phyloP scores from a whole-genome alignment of 2,329 filamentous ascomycete species.

The Scedosporium minutisporum region DNA sequence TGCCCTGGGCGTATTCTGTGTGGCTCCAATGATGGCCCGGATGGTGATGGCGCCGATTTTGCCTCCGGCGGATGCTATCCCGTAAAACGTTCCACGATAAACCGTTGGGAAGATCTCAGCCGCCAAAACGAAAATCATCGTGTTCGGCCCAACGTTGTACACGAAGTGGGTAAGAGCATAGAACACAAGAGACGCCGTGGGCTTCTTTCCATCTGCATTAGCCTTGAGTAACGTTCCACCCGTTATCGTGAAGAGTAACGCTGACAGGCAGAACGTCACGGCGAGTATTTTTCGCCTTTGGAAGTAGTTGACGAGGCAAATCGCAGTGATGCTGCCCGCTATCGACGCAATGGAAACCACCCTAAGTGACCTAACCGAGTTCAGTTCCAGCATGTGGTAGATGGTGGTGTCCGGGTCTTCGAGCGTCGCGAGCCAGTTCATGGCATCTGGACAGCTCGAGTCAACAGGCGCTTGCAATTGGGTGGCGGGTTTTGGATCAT shows the following conservation, averaged over 20 bases:
- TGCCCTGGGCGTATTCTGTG: background rate
- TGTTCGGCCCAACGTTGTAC: constrained; percentile 20
- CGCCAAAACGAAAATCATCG: constrained; percentile 19
- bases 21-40: constrained; percentile 8
- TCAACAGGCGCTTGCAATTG: background rate
- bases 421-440: constrained; percentile 8
- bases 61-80: constrained; percentile 19
- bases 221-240: constrained; percentile 10
- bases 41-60: constrained; percentile 20
- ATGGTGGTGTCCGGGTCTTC: constrained; percentile 9
- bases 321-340: constrained; percentile 10
- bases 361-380: constrained; percentile 9
- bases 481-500: background rate
- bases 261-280: constrained; percentile 10
- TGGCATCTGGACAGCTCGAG: constrained; percentile 9
- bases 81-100: constrained; percentile 21
- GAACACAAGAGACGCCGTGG: constrained; percentile 8
- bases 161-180: constrained; percentile 16
- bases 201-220: background rate
- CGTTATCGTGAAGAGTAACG: constrained; percentile 11
- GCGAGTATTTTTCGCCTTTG: constrained; percentile 10
- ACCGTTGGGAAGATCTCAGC: constrained; percentile 21
- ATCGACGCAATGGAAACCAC: constrained; percentile 11
- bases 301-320: constrained; percentile 10
- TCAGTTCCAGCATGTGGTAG: constrained; percentile 10